A percentile compares a stretch with the other conserved stretches of the same genome.
Conservation (phyloP, 2,329 filamentous ascomycete species). For the Monascus ruber region DNA sequence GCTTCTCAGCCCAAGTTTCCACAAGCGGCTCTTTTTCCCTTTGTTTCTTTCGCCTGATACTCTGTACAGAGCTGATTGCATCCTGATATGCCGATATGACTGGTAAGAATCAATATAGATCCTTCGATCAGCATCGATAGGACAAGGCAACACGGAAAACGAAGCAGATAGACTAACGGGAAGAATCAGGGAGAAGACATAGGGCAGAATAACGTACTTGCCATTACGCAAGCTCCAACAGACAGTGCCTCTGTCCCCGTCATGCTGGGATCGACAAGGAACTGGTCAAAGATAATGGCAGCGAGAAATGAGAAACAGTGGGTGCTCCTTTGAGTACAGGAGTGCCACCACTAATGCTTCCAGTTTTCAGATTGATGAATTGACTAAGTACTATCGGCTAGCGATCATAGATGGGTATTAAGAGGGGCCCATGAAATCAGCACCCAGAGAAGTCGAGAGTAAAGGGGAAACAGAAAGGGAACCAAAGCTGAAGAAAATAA, state of each 20-base stretch:
- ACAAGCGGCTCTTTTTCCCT: conserved; percentile 10
- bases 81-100: conserved; percentile 22
- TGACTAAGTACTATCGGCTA: neutral
- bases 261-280: conserved; percentile 3
- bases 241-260: conserved; percentile 12
- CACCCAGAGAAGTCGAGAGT: neutral
- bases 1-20: conserved; percentile 11
- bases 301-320: too few relatives aligned
- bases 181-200: neutral
- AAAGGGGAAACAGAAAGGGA: neutral
- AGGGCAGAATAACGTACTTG: conserved; percentile 5
- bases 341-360: too few relatives aligned
- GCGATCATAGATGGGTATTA: neutral
- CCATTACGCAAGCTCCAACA: conserved; percentile 13
- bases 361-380: too few relatives aligned
- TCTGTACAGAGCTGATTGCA: conserved; percentile 15
- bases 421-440: neutral
- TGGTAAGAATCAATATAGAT: conserved; percentile 3
- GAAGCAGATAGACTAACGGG: neutral
- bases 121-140: too few relatives aligned
- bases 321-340: too few relatives aligned
- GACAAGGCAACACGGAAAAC: too few relatives aligned
- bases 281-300: neutral
- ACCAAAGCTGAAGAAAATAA: neutral
- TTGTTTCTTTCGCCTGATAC: conserved; percentile 15